These are phyloP conservation scores for Parsonsia alboflavescens DNA, from an alignment of 257 asterid genomes.

Conservation along the genomic window DNA sequence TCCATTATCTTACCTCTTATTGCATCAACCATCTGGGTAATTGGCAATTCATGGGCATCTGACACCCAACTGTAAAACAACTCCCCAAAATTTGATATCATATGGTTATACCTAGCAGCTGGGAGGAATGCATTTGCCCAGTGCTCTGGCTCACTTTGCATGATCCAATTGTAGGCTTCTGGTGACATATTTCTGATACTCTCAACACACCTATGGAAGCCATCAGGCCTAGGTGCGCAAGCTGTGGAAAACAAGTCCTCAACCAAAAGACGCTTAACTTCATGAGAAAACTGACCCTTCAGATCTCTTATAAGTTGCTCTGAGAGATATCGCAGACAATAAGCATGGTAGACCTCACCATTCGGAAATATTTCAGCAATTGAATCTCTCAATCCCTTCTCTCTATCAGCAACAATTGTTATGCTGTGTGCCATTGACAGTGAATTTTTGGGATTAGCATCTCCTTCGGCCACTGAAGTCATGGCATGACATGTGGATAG, in stretches of 20 bases:
- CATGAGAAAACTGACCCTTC: slow-evolving; percentile 78
- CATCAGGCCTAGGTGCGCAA: slow-evolving; percentile 57
- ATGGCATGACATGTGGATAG: slow-evolving; percentile 51
- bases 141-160: slow-evolving; percentile 83
- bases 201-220: slow-evolving; percentile 62
- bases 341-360: slow-evolving; percentile 75
- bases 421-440: slow-evolving; percentile 49
- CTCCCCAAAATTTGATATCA: slow-evolving; percentile 80
- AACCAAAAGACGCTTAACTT: slow-evolving; percentile 77
- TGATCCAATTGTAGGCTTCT: slow-evolving; percentile 81
- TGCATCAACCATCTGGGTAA: slow-evolving; percentile 88
- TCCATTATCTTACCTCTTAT: slow-evolving; percentile 68
- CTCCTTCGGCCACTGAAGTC: slow-evolving; percentile 70
- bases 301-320: slow-evolving; percentile 80
- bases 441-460: slow-evolving; percentile 36
- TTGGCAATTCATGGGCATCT: slow-evolving; percentile 89
- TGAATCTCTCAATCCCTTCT: slow-evolving; percentile 76
- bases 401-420: slow-evolving; percentile 84
- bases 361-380: slow-evolving; percentile 60
- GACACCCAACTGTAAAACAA: slow-evolving; percentile 79
- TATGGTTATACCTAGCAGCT: slow-evolving; percentile 77
- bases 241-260: slow-evolving; percentile 78
- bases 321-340: slow-evolving; percentile 69
- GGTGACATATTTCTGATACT: slow-evolving; percentile 69
- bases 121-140: slow-evolving; percentile 87